A percentile compares a stretch with the other conserved stretches of the same genome.
phyloP scores from a whole-genome alignment of 1,284 basidiomycete genomes.

The Apiotrichum siamense region DNA sequence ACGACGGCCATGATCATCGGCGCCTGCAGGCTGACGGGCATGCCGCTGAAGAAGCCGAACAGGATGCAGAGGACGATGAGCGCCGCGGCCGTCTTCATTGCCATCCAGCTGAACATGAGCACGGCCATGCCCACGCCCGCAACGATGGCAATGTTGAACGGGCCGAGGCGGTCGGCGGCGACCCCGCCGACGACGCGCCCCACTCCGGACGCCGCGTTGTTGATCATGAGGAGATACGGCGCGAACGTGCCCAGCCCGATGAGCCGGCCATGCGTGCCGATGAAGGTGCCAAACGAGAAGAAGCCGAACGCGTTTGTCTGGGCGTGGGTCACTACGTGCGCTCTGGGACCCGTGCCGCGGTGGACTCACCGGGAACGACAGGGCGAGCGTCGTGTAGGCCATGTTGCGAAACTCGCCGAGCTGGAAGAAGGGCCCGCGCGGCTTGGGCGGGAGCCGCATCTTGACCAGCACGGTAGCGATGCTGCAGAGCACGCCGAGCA shows the following conservation, averaged over 20 bases:
- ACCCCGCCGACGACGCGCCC: constrained; percentile 4
- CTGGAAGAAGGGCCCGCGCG: constrained; percentile 33
- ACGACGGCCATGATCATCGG: not conserved
- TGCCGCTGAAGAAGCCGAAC: constrained; percentile 14
- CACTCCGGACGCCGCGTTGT: not conserved
- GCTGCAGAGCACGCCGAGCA: constrained; percentile 20
- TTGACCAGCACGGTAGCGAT: constrained; percentile 27
- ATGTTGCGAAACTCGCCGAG: constrained; percentile 29
- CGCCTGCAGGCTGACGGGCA: constrained; percentile 13
- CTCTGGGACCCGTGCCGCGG: too few species aligned
- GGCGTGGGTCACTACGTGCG: too few species aligned
- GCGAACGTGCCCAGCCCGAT: constrained; percentile 23
- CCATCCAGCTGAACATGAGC: constrained; percentile 15
- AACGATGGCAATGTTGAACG: constrained; percentile 15
- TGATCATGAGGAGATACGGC: constrained; percentile 28
- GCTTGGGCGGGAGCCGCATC: constrained; percentile 33
- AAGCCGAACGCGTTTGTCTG: constrained; percentile 23
- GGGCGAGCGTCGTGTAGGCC: constrained; percentile 24
- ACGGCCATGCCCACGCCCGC: constrained; percentile 4
- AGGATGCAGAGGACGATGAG: constrained; percentile 13
- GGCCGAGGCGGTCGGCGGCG: constrained; percentile 12
- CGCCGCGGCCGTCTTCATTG: constrained; percentile 1
- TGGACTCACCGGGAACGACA: constrained; percentile 16
- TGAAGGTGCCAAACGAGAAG: constrained; percentile 28
- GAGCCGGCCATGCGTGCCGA: constrained; percentile 26